Conservation (phyloP, 2,329 filamentous ascomycete genomes). For the Penicillium olsonii region DNA sequence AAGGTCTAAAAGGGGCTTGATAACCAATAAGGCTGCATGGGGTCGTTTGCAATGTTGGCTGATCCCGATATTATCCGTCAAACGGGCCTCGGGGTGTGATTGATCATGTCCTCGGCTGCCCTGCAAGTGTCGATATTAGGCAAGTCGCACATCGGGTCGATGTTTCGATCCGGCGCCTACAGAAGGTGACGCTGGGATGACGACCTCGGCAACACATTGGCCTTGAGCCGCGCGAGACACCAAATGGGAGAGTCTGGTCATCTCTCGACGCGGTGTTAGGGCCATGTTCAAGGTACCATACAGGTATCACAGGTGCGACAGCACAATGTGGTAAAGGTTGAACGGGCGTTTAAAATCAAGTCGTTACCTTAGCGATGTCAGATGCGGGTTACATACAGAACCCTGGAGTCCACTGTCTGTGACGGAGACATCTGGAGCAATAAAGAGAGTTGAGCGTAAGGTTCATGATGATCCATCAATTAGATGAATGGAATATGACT, state of each 20-base stretch:
- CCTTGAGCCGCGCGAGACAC: slow-evolving; percentile 2
- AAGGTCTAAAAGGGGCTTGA: not conserved
- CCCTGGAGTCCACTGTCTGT: no score
- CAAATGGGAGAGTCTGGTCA: not conserved
- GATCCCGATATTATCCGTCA: slow-evolving; percentile 5
- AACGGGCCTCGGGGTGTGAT: slow-evolving; percentile 12
- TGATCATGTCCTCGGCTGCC: slow-evolving; percentile 4
- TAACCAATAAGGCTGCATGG: not conserved
- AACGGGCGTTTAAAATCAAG: not conserved
- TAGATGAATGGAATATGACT: not conserved
- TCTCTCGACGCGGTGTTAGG: not conserved
- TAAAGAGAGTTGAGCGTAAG: not conserved
- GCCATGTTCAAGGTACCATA: not conserved
- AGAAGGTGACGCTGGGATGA: not conserved
- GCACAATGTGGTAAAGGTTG: not conserved
- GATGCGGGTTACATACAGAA: not conserved
- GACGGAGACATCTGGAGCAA: not conserved
- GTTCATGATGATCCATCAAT: not conserved
- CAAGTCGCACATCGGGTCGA: slow-evolving; percentile 2
- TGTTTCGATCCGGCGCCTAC: slow-evolving; percentile 3
- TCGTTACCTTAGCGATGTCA: not conserved
- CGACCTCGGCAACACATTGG: not conserved
- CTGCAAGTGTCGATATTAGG: slow-evolving; percentile 8
- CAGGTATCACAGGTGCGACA: not conserved
- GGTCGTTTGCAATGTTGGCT: slow-evolving; percentile 1